A percentile compares a stretch with the other conserved stretches of the same genome.
Evolutionary conservation across 1,139 yeast genomes (phyloP).

Genomic region (Saccharomyces hybrid): DNA sequence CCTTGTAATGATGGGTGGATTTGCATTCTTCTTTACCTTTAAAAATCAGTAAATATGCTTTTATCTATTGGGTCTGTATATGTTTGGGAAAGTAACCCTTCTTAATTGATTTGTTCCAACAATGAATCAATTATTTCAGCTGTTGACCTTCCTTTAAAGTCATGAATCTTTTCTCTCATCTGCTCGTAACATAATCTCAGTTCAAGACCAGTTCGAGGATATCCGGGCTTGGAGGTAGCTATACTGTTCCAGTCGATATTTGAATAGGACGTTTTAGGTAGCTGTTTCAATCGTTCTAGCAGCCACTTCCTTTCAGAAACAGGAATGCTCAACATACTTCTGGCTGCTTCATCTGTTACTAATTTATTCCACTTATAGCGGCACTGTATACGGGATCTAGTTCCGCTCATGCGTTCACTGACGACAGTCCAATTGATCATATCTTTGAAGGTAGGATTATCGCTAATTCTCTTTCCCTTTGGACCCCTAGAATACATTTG

Average conservation of each 20-base stretch:
- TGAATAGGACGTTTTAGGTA: constrained; percentile 34
- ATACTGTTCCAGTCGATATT: constrained; percentile 54
- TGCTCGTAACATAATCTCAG: constrained; percentile 39
- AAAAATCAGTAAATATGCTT: neutral
- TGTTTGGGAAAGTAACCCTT: neutral
- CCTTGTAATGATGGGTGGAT: neutral
- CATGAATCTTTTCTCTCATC: constrained; percentile 24
- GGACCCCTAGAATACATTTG: constrained; percentile 15
- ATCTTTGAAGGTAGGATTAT: constrained; percentile 12
- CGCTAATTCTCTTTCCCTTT: constrained; percentile 16
- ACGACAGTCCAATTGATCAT: constrained; percentile 76
- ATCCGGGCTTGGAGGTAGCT: constrained; percentile 39
- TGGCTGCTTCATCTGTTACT: constrained; percentile 44
- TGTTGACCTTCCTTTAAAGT: constrained; percentile 20
- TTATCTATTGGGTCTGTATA: neutral
- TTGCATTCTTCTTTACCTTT: too few relatives aligned
- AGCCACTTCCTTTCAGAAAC: constrained; percentile 51
- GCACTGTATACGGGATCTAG: constrained; percentile 77
- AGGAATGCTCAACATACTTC: constrained; percentile 4
- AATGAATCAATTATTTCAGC: constrained; percentile 11
- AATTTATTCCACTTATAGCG: constrained; percentile 82
- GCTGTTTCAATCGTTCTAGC: constrained; percentile 45
- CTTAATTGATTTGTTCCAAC: constrained; percentile 35
- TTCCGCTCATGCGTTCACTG: constrained; percentile 73
- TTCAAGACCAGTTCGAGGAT: constrained; percentile 42